These are phyloP conservation scores for Solanum hybrid DNA, from an alignment of 305 asterid species.

Conservation along the genomic window DNA sequence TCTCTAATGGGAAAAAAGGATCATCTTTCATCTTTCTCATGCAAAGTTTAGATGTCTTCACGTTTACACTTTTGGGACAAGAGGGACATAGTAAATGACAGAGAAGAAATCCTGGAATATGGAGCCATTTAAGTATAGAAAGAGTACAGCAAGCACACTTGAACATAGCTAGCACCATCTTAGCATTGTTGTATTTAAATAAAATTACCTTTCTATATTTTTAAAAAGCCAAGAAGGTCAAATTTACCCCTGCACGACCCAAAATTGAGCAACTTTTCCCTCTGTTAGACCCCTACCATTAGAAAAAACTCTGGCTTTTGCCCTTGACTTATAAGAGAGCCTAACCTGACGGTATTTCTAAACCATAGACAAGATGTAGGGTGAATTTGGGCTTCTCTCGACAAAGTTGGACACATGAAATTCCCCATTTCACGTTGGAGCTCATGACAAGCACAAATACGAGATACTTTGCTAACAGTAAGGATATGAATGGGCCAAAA, in stretches of 20 bases:
- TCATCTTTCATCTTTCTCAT: not conserved
- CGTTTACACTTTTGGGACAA: not conserved
- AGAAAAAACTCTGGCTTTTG: not conserved
- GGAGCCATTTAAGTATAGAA: not conserved
- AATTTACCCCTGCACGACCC: not conserved
- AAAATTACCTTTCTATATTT: not conserved
- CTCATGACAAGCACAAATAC: not conserved
- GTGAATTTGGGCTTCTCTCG: not conserved
- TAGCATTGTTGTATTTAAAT: not conserved
- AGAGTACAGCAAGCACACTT: not conserved
- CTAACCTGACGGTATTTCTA: not conserved
- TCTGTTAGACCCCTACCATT: not conserved
- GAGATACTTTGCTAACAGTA: not conserved
- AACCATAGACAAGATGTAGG: not conserved
- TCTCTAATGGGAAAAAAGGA: not conserved
- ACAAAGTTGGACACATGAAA: not conserved
- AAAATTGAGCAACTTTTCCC: not conserved
- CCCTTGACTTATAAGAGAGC: not conserved
- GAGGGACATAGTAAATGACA: not conserved
- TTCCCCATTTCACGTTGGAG: not conserved
- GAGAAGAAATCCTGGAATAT: not conserved
- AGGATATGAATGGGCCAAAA: not conserved
- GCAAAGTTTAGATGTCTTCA: not conserved
- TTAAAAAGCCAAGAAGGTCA: not conserved
- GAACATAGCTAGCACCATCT: not conserved